phyloP scores from a whole-genome alignment of 2,329 filamentous ascomycete genomes.

The Chrysoporthe cubensis region DNA sequence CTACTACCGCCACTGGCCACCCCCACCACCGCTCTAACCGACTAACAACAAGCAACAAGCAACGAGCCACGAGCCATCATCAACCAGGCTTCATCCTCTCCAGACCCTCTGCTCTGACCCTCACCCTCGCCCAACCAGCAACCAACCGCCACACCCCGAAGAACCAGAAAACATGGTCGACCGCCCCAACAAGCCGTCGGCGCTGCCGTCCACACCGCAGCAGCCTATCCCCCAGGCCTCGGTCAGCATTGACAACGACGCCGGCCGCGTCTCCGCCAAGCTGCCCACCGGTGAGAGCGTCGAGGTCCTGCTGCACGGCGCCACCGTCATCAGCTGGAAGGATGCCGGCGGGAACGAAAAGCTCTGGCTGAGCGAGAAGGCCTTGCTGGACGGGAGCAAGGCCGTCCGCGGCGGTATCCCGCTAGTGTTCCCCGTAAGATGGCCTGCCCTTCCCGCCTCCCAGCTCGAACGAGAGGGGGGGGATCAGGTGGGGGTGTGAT shows the following conservation, averaged over 20 bases:
- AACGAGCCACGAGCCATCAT: background rate
- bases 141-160: constrained; percentile 12
- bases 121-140: background rate
- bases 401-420: constrained; percentile 91
- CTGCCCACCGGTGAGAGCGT: constrained; percentile 87
- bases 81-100: constrained; percentile 1
- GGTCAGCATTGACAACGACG: constrained; percentile 74
- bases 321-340: constrained; percentile 94
- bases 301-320: constrained; percentile 85
- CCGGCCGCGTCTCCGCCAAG: constrained; percentile 74
- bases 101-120: constrained; percentile 3
- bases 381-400: constrained; percentile 84
- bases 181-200: constrained; percentile 80
- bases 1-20: background rate
- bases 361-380: constrained; percentile 81
- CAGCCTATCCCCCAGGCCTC: constrained; percentile 71
- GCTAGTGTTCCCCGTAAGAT: constrained; percentile 88
- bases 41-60: background rate
- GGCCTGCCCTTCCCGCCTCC: constrained; percentile 31
- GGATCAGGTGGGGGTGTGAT: background rate
- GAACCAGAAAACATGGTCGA: constrained; percentile 67
- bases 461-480: background rate
- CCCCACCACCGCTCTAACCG: background rate
- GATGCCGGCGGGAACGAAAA: constrained; percentile 77
- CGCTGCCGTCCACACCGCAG: constrained; percentile 74